These are phyloP conservation scores for Termitomyces sp. DNA, from an alignment of 768 basidiomycete genomes.

Conservation along the genomic window DNA sequence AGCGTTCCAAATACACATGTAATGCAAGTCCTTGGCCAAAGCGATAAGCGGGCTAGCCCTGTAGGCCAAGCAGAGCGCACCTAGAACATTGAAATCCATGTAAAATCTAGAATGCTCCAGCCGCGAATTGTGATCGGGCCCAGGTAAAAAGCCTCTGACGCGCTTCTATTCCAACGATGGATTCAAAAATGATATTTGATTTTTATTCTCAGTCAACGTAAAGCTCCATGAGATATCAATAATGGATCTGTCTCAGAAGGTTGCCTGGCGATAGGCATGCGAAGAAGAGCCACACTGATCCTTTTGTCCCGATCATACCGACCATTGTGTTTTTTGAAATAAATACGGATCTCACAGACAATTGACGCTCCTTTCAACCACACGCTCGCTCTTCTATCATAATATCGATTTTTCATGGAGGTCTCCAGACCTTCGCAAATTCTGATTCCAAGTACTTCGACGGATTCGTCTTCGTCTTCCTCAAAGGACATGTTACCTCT, in stretches of 20 bases:
- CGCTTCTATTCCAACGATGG: neutral
- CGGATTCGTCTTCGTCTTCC: neutral
- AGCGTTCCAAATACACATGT: neutral
- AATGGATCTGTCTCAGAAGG: neutral
- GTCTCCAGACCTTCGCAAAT: constrained; percentile 2
- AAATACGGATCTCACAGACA: neutral
- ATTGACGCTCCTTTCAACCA: neutral
- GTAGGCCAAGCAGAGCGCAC: neutral
- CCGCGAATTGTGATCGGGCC: neutral
- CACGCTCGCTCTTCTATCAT: neutral
- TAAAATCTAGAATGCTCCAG: neutral
- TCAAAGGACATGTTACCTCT: constrained; percentile 13
- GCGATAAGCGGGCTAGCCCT: neutral
- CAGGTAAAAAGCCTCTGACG: neutral
- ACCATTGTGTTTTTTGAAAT: neutral
- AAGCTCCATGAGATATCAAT: neutral
- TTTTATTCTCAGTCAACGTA: no score
- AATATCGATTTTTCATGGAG: constrained; percentile 7
- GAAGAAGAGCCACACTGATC: neutral
- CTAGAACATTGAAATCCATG: neutral
- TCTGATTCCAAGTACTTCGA: neutral
- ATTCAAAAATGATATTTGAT: neutral
- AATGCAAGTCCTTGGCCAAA: neutral
- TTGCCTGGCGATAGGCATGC: neutral
- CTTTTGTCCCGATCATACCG: constrained; percentile 5